Conservation (phyloP, 2,329 filamentous ascomycete genomes). For the Sclerotinia nivalis region DNA sequence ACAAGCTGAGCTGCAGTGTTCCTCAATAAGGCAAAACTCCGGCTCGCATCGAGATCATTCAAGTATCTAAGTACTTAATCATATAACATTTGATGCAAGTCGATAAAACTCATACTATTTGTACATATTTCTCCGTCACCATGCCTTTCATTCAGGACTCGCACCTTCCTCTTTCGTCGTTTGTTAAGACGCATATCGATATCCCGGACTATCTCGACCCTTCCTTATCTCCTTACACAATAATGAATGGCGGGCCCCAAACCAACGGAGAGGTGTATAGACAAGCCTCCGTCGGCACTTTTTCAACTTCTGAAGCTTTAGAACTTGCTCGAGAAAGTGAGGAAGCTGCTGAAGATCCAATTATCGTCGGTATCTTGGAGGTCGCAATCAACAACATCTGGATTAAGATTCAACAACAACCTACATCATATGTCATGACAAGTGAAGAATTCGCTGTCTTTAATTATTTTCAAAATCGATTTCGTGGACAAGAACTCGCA, state of each 20-base stretch:
- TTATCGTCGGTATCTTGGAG: constrained; percentile 66
- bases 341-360: constrained; percentile 63
- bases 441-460: constrained; percentile 81
- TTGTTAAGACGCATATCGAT: constrained; percentile 24
- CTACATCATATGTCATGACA: constrained; percentile 70
- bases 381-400: constrained; percentile 64
- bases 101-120: background rate
- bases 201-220: constrained; percentile 3
- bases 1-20: constrained; percentile 8
- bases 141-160: constrained; percentile 32
- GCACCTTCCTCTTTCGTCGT: constrained; percentile 34
- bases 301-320: constrained; percentile 63
- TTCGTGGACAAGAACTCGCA: constrained; percentile 53
- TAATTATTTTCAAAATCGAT: constrained; percentile 77
- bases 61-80: constrained; percentile 1
- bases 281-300: constrained; percentile 23
- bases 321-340: constrained; percentile 74
- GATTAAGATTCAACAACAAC: constrained; percentile 63
- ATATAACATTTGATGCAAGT: constrained; percentile 13
- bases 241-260: constrained; percentile 27
- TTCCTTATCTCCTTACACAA: constrained; percentile 29
- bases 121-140: constrained; percentile 3
- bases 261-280: constrained; percentile 28
- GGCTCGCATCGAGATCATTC: background rate
- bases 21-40: constrained; percentile 4